Evolutionary conservation across 164 flowering plant species (phyloP).

Genomic region (Vitis labrusca): DNA sequence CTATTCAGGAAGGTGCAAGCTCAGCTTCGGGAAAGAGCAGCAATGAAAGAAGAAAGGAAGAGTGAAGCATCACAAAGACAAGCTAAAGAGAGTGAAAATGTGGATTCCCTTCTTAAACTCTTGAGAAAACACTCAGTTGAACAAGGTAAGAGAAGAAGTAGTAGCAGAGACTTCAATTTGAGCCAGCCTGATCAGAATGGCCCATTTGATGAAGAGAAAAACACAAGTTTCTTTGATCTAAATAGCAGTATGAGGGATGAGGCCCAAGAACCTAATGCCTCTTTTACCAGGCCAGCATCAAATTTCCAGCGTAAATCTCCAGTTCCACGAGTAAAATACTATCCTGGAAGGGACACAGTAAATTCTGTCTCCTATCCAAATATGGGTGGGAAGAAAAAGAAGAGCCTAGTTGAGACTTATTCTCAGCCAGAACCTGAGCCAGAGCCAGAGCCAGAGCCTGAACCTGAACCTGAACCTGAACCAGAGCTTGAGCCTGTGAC

Average conservation of each 20-base stretch:
- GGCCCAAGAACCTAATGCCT: conserved; percentile 28
- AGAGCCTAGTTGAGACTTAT: conserved; percentile 11
- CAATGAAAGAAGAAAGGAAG: conserved; percentile 71
- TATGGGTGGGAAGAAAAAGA: conserved; percentile 27
- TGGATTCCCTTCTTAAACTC: conserved; percentile 81
- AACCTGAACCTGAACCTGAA: conserved; percentile 17
- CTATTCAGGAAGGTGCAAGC: conserved; percentile 84
- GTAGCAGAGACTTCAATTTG: conserved; percentile 28
- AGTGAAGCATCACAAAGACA: conserved; percentile 51
- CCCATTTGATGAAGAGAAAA: conserved; percentile 34
- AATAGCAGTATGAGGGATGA: conserved; percentile 32
- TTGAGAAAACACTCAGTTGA: conserved; percentile 74
- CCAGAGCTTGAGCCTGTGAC: conserved; percentile 21
- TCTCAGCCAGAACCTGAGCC: conserved; percentile 24
- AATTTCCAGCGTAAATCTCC: conserved; percentile 76
- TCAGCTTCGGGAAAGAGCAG: conserved; percentile 80
- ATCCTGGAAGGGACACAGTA: conserved; percentile 27
- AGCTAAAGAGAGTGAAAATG: conserved; percentile 71
- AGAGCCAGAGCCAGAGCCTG: conserved; percentile 17
- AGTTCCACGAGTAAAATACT: conserved; percentile 55
- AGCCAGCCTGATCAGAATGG: conserved; percentile 40
- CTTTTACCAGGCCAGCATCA: conserved; percentile 58
- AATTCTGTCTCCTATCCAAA: conserved; percentile 19
- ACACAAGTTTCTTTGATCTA: conserved; percentile 33
- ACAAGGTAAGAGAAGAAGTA: conserved; percentile 49